Conservation (phyloP, 306 rosid genomes). For the Lathyrus sativus region DNA sequence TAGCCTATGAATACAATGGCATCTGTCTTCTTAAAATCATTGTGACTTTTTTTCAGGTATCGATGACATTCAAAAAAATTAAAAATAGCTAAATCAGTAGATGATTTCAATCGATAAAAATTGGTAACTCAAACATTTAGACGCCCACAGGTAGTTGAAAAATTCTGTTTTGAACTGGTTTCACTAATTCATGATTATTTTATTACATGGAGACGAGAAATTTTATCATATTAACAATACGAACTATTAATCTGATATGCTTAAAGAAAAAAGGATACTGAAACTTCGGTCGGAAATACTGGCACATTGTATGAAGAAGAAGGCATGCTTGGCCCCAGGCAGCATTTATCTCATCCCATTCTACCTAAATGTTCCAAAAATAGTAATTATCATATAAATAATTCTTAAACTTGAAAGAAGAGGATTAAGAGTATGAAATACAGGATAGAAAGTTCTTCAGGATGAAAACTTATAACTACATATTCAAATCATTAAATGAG, state of each 20-base stretch:
- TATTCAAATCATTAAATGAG: slow-evolving; percentile 26
- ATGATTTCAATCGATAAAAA: not conserved
- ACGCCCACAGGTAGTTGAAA: slow-evolving; percentile 8
- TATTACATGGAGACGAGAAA: slow-evolving; percentile 15
- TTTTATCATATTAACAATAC: slow-evolving; percentile 3
- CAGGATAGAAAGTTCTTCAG: slow-evolving; percentile 9
- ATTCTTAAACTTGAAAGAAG: slow-evolving; percentile 30
- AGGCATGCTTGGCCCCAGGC: slow-evolving; percentile 99
- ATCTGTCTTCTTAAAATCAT: not conserved
- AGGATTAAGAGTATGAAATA: slow-evolving; percentile 4
- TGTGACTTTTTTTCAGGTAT: not conserved
- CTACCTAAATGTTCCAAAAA: slow-evolving; percentile 62
- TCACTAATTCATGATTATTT: not conserved
- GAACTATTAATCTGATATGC: not conserved
- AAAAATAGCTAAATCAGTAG: slow-evolving; percentile 13
- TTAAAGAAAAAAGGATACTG: slow-evolving; percentile 57
- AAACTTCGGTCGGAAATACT: slow-evolving; percentile 86
- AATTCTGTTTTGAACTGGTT: slow-evolving; percentile 16
- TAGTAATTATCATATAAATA: slow-evolving; percentile 34
- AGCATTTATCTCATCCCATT: slow-evolving; percentile 99
- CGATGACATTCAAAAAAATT: slow-evolving; percentile 19
- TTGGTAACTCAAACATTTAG: slow-evolving; percentile 19
- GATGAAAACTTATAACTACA: slow-evolving; percentile 10
- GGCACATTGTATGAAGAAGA: slow-evolving; percentile 98
- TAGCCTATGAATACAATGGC: not conserved